These are phyloP conservation scores for Tetrahymena malaccensis DNA, from an alignment of 73 alveolate species.

Conservation along the genomic window DNA sequence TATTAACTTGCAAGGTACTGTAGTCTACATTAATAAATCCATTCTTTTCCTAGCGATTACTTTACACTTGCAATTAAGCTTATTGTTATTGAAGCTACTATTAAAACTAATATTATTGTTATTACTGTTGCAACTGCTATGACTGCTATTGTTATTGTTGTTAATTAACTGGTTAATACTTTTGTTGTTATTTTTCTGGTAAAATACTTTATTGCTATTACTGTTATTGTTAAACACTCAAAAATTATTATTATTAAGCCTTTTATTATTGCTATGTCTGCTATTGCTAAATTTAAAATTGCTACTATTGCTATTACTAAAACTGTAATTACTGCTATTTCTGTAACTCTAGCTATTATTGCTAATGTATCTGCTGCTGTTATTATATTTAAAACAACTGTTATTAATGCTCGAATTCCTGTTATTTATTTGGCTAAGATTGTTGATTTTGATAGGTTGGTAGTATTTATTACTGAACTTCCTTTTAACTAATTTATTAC, in stretches of 20 bases:
- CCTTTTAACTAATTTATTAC: not conserved
- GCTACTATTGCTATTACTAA: not conserved
- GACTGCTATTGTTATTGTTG: not conserved
- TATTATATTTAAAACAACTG: not conserved
- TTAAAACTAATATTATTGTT: not conserved
- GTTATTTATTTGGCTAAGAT: not conserved
- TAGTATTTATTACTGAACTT: not conserved
- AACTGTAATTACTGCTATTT: not conserved
- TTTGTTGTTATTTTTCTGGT: not conserved
- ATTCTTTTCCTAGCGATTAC: not conserved
- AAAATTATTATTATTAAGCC: not conserved
- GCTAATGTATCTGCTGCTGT: too few species aligned
- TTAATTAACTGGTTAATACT: not conserved
- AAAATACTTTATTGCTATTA: not conserved
- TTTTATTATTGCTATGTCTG: not conserved
- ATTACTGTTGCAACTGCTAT: not conserved
- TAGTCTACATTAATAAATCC: not conserved
- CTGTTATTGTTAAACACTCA: not conserved
- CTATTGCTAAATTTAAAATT: not conserved
- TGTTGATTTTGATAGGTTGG: not conserved
- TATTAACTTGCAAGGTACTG: not conserved
- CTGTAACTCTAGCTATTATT: not conserved
- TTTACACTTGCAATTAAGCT: not conserved
- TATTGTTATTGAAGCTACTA: not conserved
- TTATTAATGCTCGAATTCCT: not conserved